Base-by-base conservation (phyloP, 1,139 yeast species). In the Scheffersomyces illinoinensis region DNA sequence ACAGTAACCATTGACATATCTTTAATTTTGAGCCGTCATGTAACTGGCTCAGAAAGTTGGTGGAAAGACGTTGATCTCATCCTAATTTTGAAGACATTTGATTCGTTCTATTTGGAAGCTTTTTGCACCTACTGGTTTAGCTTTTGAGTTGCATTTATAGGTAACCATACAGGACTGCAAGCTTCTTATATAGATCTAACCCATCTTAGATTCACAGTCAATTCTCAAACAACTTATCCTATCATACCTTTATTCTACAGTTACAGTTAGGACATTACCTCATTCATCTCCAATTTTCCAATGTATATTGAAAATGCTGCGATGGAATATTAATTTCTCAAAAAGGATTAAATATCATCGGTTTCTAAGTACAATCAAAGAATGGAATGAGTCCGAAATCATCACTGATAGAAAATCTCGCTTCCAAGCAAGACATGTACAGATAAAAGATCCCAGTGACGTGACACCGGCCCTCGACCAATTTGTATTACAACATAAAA, bases 391-490 rank as follows among this genome's bases (percentile, higher is more conserved):
- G 33, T 72, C 79, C 0, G 66, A 65, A 6, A 57, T 76, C 2
- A 63, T 76, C 4, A 62, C 62, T 1, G 82, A 84, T 60, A 76
- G 84, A 53, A 87, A 86, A 61, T 88, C 92, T 0, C 81, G 79
- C 58, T 89, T 89, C 64, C 89, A 86, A 69, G 92, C 86, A 1
- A 78, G 88, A 61, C 81, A 84, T 60, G 78, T 81, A 1, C 64
- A 71, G 0, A 62, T 89, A 0, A 56, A 60, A 0, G 64, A 72
- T 47, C 68, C 76, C 10, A 62, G 69, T 0, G 84, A 86, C 3
- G 77, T 87, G 0, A 74, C 79, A 0, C 54, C 50, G 0, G 67
- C 83, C 1, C 64, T 87, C 4, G 61, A 68, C 10, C 71, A 76
- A 50, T 72, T 89, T 24, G 62, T 78, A 6, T 51, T 54, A 3